phyloP scores from a whole-genome alignment of 2,329 filamentous ascomycete genomes.

The Curvularia verruculosa region DNA sequence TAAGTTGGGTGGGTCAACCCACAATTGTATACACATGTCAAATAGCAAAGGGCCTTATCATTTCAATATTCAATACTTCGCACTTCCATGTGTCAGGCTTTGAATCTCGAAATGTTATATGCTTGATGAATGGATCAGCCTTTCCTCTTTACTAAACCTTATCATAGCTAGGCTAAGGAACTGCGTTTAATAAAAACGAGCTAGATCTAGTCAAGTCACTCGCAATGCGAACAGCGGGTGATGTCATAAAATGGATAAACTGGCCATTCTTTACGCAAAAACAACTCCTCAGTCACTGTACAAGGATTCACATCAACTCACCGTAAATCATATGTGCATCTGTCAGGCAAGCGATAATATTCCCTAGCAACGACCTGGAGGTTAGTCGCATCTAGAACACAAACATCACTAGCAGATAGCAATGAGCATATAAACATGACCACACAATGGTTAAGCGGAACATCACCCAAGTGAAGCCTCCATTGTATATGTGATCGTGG shows the following conservation, averaged over 20 bases:
- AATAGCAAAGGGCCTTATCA: not conserved
- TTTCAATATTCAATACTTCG: not conserved
- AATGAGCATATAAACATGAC: slow-evolving; percentile 38
- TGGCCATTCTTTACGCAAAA: not conserved
- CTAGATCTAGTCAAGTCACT: not conserved
- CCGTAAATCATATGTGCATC: not conserved
- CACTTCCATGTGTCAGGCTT: not conserved
- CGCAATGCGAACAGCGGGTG: not conserved
- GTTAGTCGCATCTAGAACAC: slow-evolving; percentile 16
- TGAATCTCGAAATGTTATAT: not conserved
- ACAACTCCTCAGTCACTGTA: not conserved
- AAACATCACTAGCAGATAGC: slow-evolving; percentile 30
- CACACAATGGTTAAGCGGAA: slow-evolving; percentile 64
- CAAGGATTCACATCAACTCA: not conserved
- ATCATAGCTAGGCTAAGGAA: not conserved
- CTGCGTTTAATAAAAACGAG: not conserved
- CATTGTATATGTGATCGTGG: slow-evolving; percentile 58
- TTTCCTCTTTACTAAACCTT: not conserved
- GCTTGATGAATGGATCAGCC: too few species aligned
- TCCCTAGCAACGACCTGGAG: not conserved
- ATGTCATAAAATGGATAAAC: not conserved
- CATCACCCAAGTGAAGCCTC: slow-evolving; percentile 64
- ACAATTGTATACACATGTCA: not conserved
- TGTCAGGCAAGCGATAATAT: not conserved
- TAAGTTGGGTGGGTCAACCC: not conserved